These are phyloP conservation scores for Hansenula sp. DNA, from an alignment of 1,139 yeast genomes.

Conservation along the genomic window DNA sequence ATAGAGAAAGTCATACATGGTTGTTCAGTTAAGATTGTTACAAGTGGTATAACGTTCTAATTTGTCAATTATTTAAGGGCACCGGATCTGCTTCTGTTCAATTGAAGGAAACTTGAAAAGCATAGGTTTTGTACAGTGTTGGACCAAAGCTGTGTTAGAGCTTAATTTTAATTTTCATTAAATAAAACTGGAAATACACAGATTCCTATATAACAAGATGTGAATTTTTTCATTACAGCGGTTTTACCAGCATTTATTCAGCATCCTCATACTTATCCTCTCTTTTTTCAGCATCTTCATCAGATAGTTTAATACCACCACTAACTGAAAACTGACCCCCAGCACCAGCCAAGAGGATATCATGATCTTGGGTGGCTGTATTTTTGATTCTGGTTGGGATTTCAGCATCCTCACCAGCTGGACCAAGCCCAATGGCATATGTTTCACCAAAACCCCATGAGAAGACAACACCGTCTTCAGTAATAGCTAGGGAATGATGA, in stretches of 20 bases:
- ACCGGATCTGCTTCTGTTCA: too few species aligned
- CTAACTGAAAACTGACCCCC: constrained; percentile 95
- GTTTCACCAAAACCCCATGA: constrained; percentile 99
- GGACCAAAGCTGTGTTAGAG: too few species aligned
- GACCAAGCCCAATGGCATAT: constrained; percentile 93
- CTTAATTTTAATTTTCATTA: too few species aligned
- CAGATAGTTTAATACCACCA: constrained; percentile 68
- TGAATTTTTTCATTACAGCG: not conserved
- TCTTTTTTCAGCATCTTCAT: constrained; percentile 63
- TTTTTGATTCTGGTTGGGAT: constrained; percentile 82
- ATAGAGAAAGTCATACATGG: too few species aligned
- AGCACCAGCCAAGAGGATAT: constrained; percentile 70
- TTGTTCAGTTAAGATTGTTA: too few species aligned
- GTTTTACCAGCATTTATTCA: constrained; percentile 7
- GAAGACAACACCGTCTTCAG: constrained; percentile 79
- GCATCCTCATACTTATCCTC: constrained; percentile 40
- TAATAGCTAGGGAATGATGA: constrained; percentile 86
- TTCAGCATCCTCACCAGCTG: constrained; percentile 84
- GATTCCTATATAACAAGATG: not conserved
- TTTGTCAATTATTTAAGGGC: too few species aligned
- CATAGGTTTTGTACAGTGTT: too few species aligned
- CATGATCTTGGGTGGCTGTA: constrained; percentile 83
- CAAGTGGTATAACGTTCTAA: too few species aligned
- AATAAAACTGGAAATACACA: not conserved
- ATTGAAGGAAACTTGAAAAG: too few species aligned